Percentiles rank a stretch among this genome's conserved stretches.
Conservation (phyloP, 2,329 filamentous ascomycete genomes). For the Cryphonectria radicalis region DNA sequence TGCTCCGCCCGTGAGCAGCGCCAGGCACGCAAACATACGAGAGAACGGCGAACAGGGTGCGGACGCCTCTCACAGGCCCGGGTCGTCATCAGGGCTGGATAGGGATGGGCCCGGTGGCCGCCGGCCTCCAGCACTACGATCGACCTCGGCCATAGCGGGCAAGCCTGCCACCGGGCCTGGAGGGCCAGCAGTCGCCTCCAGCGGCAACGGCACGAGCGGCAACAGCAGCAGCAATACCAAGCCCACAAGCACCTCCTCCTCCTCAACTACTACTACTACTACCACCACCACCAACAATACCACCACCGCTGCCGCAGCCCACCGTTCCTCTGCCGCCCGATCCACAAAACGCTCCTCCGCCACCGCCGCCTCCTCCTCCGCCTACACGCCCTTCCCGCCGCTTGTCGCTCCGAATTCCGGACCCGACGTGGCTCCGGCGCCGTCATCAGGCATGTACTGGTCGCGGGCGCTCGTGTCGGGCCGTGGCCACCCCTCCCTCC, state of each 20-base stretch:
- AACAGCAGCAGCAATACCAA: slow-evolving; percentile 45
- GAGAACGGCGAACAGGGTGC: slow-evolving; percentile 33
- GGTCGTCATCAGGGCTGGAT: slow-evolving; percentile 34
- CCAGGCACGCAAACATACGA: slow-evolving; percentile 24
- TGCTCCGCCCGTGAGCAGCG: slow-evolving; percentile 27
- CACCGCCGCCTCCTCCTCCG: slow-evolving; percentile 34
- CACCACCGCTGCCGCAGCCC: slow-evolving; percentile 36
- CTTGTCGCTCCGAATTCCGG: slow-evolving; percentile 60
- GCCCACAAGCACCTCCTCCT: slow-evolving; percentile 30
- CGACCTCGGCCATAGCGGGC: slow-evolving; percentile 56
- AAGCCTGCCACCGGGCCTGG: slow-evolving; percentile 36
- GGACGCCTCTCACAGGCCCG: slow-evolving; percentile 36
- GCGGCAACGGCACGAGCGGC: slow-evolving; percentile 44
- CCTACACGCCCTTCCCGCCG: slow-evolving; percentile 58
- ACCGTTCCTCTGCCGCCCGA: slow-evolving; percentile 29
- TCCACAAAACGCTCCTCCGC: slow-evolving; percentile 35
- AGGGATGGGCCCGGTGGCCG: slow-evolving; percentile 39
- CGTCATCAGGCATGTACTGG: slow-evolving; percentile 75
- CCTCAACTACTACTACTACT: slow-evolving; percentile 38
- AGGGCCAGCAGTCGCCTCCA: slow-evolving; percentile 29
- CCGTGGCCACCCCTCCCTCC: slow-evolving; percentile 61
- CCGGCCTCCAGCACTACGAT: slow-evolving; percentile 53
- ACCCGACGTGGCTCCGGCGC: slow-evolving; percentile 64
- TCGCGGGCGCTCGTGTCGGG: slow-evolving; percentile 68
- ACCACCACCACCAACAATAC: slow-evolving; percentile 51